Conservation (phyloP, 164 flowering plant genomes). For the Umbilicus rupestris region DNA sequence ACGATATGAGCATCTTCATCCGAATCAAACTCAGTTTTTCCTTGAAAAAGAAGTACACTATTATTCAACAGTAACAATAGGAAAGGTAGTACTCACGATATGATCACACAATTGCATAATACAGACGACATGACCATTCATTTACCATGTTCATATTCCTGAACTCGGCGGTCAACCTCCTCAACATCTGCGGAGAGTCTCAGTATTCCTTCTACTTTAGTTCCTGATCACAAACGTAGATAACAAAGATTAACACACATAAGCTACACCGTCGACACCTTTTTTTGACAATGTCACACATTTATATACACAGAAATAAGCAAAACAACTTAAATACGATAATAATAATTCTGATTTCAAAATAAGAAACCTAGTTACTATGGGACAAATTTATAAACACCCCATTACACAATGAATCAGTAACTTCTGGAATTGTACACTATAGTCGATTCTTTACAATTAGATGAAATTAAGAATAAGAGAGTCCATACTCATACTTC, state of each 20-base stretch:
- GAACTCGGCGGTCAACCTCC: constrained; percentile 92
- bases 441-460: too few species aligned
- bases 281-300: not conserved
- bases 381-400: too few species aligned
- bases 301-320: not conserved
- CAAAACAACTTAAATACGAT: too few species aligned
- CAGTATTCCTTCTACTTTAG: constrained; percentile 87
- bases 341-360: not conserved
- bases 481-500: too few species aligned
- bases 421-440: too few species aligned
- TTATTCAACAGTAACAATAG: not conserved
- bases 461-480: too few species aligned
- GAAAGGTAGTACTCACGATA: not conserved
- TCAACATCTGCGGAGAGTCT: constrained; percentile 97
- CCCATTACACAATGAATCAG: too few species aligned
- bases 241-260: not conserved
- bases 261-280: not conserved
- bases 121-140: not conserved
- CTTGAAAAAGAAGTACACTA: constrained; percentile 23
- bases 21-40: constrained; percentile 72
- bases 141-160: constrained; percentile 91
- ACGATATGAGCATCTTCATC: constrained; percentile 98
- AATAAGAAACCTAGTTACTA: not conserved
- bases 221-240: constrained; percentile 33
- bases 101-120: not conserved